phyloP scores from a whole-genome alignment of 192 early-diverging fungal species.

The Entomortierella parvispora region DNA sequence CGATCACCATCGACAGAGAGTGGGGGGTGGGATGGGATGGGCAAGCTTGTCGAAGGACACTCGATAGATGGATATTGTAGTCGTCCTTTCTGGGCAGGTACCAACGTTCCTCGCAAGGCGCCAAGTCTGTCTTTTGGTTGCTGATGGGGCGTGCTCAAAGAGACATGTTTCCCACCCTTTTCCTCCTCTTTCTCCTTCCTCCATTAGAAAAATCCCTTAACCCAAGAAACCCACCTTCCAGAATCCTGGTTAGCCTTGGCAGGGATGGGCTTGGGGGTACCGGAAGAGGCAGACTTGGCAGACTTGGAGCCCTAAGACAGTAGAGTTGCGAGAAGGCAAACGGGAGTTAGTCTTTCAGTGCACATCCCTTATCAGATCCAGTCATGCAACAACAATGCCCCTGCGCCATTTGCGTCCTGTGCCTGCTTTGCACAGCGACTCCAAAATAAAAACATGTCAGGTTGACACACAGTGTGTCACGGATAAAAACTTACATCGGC shows the following conservation, averaged over 20 bases:
- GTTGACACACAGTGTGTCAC: no score
- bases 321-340: neutral
- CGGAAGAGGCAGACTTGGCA: slow-evolving; percentile 27
- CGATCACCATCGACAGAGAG: no score
- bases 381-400: neutral
- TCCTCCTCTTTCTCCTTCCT: no score
- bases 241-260: slow-evolving; percentile 24
- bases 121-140: no score
- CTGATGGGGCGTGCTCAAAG: no score
- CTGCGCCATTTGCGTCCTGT: neutral
- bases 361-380: slow-evolving; percentile 22
- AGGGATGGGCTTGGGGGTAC: slow-evolving; percentile 35
- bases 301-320: slow-evolving; percentile 28
- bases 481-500: slow-evolving; percentile 58
- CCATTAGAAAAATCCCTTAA: slow-evolving; percentile 45
- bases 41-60: no score
- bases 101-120: no score
- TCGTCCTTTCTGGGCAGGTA: no score
- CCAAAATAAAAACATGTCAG: neutral
- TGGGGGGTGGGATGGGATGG: no score
- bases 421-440: no score
- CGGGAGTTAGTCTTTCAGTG: neutral
- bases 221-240: slow-evolving; percentile 55
- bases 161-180: no score
- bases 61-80: no score